phyloP scores from a whole-genome alignment of 1,284 basidiomycete species.

The Sphagnurus paluster region DNA sequence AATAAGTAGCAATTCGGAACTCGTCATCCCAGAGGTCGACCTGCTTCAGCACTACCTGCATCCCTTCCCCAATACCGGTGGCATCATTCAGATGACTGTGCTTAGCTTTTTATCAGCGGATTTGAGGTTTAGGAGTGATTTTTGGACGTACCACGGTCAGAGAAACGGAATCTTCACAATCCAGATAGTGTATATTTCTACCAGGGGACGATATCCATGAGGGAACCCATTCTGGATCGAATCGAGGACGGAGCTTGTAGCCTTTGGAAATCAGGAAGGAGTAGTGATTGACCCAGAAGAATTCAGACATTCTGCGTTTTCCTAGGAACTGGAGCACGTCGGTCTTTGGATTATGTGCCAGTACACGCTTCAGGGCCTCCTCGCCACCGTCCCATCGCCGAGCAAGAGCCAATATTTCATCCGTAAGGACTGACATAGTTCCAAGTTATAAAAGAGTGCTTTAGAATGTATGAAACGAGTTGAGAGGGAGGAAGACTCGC shows the following conservation, averaged over 20 bases:
- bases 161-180: not conserved
- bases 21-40: not conserved
- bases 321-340: not conserved
- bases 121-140: too few species aligned
- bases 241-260: not conserved
- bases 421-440: too few species aligned
- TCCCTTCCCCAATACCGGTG: not conserved
- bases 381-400: too few species aligned
- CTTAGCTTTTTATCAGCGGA: too few species aligned
- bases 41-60: conserved; percentile 1
- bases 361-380: not conserved
- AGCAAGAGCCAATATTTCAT: too few species aligned
- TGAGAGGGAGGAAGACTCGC: too few species aligned
- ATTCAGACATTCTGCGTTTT: not conserved
- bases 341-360: not conserved
- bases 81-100: too few species aligned
- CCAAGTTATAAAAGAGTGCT: too few species aligned
- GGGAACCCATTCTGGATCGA: not conserved
- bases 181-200: not conserved
- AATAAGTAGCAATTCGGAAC: conserved; percentile 1
- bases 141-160: too few species aligned
- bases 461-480: too few species aligned
- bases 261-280: not conserved
- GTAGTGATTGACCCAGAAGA: not conserved
- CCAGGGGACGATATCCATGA: not conserved